A percentile compares a stretch with the other conserved stretches of the same genome.
Conservation (phyloP, 1,284 basidiomycete species). For the Heterobasidion annosum region DNA sequence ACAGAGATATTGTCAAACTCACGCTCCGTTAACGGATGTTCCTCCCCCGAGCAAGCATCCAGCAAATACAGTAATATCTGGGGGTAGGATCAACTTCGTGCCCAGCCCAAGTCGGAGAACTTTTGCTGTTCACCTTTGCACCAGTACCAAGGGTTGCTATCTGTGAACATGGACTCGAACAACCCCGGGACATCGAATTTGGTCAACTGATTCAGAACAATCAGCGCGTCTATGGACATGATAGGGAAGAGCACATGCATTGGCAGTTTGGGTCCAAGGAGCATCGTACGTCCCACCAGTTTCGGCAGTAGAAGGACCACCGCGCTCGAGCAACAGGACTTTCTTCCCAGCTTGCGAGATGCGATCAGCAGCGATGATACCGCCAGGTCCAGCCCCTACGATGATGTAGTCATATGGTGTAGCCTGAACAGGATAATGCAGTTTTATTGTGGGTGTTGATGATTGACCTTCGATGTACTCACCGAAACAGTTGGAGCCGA, state of each 20-base stretch:
- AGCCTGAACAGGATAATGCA: constrained; percentile 17
- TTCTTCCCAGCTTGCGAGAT: constrained; percentile 54
- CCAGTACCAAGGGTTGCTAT: constrained; percentile 51
- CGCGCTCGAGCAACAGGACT: constrained; percentile 51
- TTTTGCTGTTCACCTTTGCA: constrained; percentile 35
- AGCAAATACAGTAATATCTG: constrained; percentile 51
- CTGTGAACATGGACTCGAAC: constrained; percentile 56
- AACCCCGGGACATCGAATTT: constrained; percentile 59
- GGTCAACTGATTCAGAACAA: constrained; percentile 31
- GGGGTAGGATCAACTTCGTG: not conserved
- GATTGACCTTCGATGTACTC: constrained; percentile 8
- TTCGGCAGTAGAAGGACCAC: constrained; percentile 49
- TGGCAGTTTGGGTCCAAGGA: constrained; percentile 39
- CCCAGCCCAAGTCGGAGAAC: not conserved
- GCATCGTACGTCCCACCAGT: constrained; percentile 53
- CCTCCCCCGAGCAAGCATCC: constrained; percentile 58
- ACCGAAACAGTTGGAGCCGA: constrained; percentile 28
- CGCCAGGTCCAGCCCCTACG: constrained; percentile 48
- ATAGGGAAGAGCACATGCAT: constrained; percentile 24
- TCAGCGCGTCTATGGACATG: not conserved
- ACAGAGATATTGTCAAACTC: constrained; percentile 17
- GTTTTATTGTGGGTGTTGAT: not conserved
- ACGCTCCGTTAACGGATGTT: constrained; percentile 57
- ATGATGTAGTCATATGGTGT: constrained; percentile 56
- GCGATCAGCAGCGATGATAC: constrained; percentile 42